Conservation (phyloP, 2,329 filamentous ascomycete genomes). For the Lojkania enalia region DNA sequence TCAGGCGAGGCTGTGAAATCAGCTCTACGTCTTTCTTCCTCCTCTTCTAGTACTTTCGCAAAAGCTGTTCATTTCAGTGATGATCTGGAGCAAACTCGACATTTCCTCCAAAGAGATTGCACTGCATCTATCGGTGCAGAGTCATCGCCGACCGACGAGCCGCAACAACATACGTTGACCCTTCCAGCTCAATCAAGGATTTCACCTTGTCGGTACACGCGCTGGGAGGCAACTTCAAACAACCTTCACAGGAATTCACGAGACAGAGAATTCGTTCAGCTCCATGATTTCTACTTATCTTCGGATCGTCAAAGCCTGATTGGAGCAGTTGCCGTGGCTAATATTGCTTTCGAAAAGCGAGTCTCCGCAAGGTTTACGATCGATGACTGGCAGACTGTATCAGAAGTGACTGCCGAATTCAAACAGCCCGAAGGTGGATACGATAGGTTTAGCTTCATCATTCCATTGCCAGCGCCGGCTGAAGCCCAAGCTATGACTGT, state of each 20-base stretch:
- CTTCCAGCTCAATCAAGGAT: constrained; percentile 1
- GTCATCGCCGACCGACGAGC: not conserved
- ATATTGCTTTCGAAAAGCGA: constrained; percentile 10
- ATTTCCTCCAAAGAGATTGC: not conserved
- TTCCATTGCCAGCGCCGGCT: not conserved
- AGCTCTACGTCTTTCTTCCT: not conserved
- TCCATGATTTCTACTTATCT: constrained; percentile 8
- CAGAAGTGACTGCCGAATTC: constrained; percentile 2
- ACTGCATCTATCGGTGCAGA: not conserved
- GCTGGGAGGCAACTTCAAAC: constrained; percentile 9
- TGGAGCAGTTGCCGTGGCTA: constrained; percentile 9
- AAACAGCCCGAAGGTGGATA: not conserved
- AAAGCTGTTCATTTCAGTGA: not conserved
- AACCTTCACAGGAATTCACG: constrained; percentile 8
- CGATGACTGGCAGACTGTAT: constrained; percentile 4
- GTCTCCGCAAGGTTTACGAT: constrained; percentile 8
- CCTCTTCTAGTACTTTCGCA: not conserved
- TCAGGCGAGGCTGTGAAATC: not conserved
- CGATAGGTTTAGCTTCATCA: constrained; percentile 1
- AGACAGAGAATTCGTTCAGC: constrained; percentile 6
- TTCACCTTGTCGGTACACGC: constrained; percentile 8
- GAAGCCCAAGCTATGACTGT: not conserved
- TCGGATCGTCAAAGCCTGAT: constrained; percentile 11
- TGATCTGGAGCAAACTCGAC: not conserved
- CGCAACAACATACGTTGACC: not conserved